Base-by-base conservation (phyloP, 78 protist species). In the Guillardia theta region DNA sequence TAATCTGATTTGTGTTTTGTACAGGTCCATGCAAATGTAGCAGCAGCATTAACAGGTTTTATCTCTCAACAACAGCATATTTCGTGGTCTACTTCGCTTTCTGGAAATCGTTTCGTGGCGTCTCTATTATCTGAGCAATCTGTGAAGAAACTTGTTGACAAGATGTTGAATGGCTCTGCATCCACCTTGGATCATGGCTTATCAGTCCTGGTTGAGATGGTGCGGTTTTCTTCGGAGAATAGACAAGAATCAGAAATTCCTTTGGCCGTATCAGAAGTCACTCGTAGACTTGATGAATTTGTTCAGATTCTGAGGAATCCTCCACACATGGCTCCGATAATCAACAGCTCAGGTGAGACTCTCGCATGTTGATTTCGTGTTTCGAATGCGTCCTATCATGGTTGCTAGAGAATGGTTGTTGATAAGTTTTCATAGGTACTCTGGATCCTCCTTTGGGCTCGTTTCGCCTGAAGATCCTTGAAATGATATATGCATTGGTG, bases 401-500 rank as follows among this genome's bases (percentile, higher is more conserved):
- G 33, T 53, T 18, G 12, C 62, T 53, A 53, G 18, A 12, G 12
- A 53, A 53, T 24, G 43, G 39, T 64, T 33, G 30, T 50, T 5
- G 78, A 5, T 21, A 30, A 12, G 22, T 64, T 15, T 33, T 64
- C 30, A 15, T 50, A 78, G 90, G 90, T 5, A 78, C 15, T 30
- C 48, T 78, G 50, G 90, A 78, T 30, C 90, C 90, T 18, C 90
- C 90, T 18, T 36, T 78, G 90, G 90, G 90, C 4, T 43, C 45
- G 90, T 44, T 44, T 36, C 45, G 90, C 4, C 48, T 78, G 43
- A 78, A 78, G 33, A 78, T 78, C 48, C 90, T 78, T 9, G 90
- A 78, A 48, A 48, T 78, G 4, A 1, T 70, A 24, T 24, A 70
- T 43, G 33, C 41, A 43, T 43, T 70, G 83, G 83, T 70, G n/a